A percentile compares a stretch with the other conserved stretches of the same genome.
Evolutionary conservation across 1,284 basidiomycete genomes (phyloP).

Genomic region (Moniliophthora roreri): DNA sequence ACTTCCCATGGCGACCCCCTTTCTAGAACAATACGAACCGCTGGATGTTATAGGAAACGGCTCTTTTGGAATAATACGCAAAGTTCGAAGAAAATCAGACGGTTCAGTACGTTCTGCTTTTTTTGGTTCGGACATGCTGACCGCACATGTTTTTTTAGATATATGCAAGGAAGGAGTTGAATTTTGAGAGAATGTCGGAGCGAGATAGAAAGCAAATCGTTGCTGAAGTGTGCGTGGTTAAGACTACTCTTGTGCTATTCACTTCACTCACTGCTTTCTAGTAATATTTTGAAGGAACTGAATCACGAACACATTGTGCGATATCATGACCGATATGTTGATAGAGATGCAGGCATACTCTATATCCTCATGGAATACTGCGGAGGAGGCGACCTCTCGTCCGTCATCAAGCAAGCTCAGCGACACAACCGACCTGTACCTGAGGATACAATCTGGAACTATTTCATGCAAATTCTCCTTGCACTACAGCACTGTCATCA

Average conservation of each 20-base stretch:
- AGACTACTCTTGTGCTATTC: neutral
- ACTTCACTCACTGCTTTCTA: slow-evolving; percentile 29
- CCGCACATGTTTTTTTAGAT: slow-evolving; percentile 44
- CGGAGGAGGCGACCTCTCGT: slow-evolving; percentile 89
- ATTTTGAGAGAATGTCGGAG: slow-evolving; percentile 93
- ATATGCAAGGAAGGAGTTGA: slow-evolving; percentile 92
- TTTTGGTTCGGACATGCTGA: neutral
- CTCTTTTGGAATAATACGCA: slow-evolving; percentile 96
- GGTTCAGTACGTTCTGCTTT: slow-evolving; percentile 61
- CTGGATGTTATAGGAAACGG: slow-evolving; percentile 94
- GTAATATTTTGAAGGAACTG: slow-evolving; percentile 94
- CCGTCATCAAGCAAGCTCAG: slow-evolving; percentile 78
- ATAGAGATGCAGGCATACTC: slow-evolving; percentile 86
- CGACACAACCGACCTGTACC: slow-evolving; percentile 71
- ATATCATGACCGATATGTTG: slow-evolving; percentile 90
- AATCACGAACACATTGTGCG: slow-evolving; percentile 95
- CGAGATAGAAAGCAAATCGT: slow-evolving; percentile 93
- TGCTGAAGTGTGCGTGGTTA: slow-evolving; percentile 85
- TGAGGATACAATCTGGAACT: slow-evolving; percentile 94
- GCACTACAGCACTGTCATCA: slow-evolving; percentile 93
- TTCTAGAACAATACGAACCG: slow-evolving; percentile 80
- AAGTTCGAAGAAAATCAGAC: slow-evolving; percentile 85
- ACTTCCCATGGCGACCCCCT: slow-evolving; percentile 31
- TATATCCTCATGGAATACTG: slow-evolving; percentile 98
- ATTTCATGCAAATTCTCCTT: slow-evolving; percentile 90